Evolutionary conservation across 371 early-diverging fungal species (phyloP).

Genomic region (Fennellomyces sp.): DNA sequence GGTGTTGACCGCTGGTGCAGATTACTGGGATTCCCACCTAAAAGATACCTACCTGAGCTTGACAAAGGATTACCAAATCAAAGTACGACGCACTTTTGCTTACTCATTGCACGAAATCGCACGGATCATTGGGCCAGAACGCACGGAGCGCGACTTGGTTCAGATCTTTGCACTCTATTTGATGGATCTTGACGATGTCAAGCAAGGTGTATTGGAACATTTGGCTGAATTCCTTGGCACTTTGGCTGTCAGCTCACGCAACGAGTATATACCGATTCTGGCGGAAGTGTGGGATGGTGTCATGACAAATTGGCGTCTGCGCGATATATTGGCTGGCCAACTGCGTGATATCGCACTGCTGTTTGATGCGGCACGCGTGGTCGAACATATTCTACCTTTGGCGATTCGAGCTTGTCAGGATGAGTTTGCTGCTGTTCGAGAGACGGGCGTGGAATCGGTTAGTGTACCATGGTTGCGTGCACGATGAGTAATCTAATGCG

Average conservation of each 20-base stretch:
- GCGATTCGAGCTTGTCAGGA: slow-evolving; percentile 60
- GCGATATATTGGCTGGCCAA: slow-evolving; percentile 59
- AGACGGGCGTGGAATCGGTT: slow-evolving; percentile 57
- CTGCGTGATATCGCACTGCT: slow-evolving; percentile 51
- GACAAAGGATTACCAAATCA: slow-evolving; percentile 59
- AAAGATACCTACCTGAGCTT: slow-evolving; percentile 53
- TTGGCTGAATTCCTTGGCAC: slow-evolving; percentile 59
- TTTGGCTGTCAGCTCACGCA: slow-evolving; percentile 52
- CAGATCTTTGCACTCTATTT: slow-evolving; percentile 63
- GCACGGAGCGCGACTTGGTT: slow-evolving; percentile 61
- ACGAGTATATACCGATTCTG: slow-evolving; percentile 56
- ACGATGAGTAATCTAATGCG: neutral
- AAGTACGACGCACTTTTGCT: slow-evolving; percentile 62
- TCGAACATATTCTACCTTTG: slow-evolving; percentile 56
- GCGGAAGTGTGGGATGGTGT: slow-evolving; percentile 62
- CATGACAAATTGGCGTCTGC: slow-evolving; percentile 58
- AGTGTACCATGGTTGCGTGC: slow-evolving; percentile 1
- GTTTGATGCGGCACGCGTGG: slow-evolving; percentile 54
- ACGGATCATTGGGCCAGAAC: slow-evolving; percentile 58
- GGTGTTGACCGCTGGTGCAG: slow-evolving; percentile 59
- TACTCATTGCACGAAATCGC: slow-evolving; percentile 66
- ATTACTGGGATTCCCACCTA: slow-evolving; percentile 56
- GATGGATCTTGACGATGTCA: slow-evolving; percentile 63
- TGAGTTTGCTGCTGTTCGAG: slow-evolving; percentile 58
- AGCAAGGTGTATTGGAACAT: slow-evolving; percentile 63